These are phyloP conservation scores for Wallacemonas rigidus DNA, from an alignment of 208 protist genomes.

Conservation along the genomic window DNA sequence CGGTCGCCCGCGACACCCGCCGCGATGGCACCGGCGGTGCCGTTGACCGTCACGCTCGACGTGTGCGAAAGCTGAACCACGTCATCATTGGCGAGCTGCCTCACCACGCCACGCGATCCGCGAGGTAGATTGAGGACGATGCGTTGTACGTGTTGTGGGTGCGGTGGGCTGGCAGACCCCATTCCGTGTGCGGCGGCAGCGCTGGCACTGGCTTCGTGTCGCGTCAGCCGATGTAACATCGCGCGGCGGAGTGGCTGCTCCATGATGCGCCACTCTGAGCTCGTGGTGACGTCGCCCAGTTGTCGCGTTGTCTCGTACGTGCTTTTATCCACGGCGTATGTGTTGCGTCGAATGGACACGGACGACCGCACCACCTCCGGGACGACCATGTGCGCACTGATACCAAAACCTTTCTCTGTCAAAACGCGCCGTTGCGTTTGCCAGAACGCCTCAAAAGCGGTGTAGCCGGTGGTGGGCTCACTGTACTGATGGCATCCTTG, in stretches of 20 bases:
- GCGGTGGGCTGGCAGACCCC: no score
- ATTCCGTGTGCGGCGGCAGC: no score
- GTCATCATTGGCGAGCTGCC: constrained; percentile 19
- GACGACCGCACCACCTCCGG: constrained; percentile 56
- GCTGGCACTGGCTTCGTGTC: neutral
- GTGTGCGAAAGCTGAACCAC: constrained; percentile 13
- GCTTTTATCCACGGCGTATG: constrained; percentile 50
- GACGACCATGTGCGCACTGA: constrained; percentile 77
- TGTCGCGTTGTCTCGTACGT: constrained; percentile 37
- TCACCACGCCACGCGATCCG: constrained; percentile 9
- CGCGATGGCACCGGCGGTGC: neutral
- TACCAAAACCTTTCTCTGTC: constrained; percentile 39
- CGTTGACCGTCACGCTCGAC: neutral
- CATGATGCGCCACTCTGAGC: constrained; percentile 70
- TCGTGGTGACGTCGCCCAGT: constrained; percentile 42
- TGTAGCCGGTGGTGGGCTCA: constrained; percentile 28
- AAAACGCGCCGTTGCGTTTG: constrained; percentile 49
- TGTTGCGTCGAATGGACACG: constrained; percentile 54
- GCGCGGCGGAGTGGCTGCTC: constrained; percentile 37
- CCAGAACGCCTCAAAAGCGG: constrained; percentile 60
- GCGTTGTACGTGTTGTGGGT: neutral
- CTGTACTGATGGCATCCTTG: constrained; percentile 64
- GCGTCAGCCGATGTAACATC: constrained; percentile 3
- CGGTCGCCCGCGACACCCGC: neutral
- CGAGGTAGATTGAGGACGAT: constrained; percentile 4